phyloP scores from a whole-genome alignment of 2,329 filamentous ascomycete genomes.

The Colletotrichum zoysiae region DNA sequence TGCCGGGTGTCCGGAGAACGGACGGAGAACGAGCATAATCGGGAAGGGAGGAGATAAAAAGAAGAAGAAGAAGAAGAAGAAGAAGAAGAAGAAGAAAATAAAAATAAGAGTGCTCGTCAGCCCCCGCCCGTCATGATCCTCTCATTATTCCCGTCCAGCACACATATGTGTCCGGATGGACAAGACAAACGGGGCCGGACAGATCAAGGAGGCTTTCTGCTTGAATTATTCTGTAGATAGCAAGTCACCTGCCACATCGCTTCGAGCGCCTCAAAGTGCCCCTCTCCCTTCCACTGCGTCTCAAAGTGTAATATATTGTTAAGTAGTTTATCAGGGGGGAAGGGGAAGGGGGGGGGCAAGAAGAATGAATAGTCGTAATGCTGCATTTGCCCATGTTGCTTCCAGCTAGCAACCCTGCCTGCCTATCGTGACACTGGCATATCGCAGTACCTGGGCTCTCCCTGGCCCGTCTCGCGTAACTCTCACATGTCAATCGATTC shows the following conservation, averaged over 20 bases:
- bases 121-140: too few relatives aligned
- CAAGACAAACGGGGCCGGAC: not conserved
- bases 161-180: not conserved
- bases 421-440: not conserved
- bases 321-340: not conserved
- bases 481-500: not conserved
- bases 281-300: not conserved
- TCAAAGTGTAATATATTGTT: not conserved
- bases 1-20: slow-evolving; percentile 9
- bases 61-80: not conserved
- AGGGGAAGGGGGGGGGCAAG: slow-evolving; percentile 14
- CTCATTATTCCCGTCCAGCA: not conserved
- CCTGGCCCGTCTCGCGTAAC: not conserved
- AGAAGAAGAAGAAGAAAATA: too few relatives aligned
- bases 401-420: not conserved
- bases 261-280: not conserved
- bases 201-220: not conserved
- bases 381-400: slow-evolving; percentile 11
- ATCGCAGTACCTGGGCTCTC: not conserved
- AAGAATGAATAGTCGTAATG: slow-evolving; percentile 3
- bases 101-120: not conserved
- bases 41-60: not conserved
- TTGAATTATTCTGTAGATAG: too few relatives aligned
- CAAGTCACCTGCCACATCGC: slow-evolving; percentile 10
- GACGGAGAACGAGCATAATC: not conserved